These are phyloP conservation scores for Cladosporium oxysporum DNA, from an alignment of 2,329 filamentous ascomycete species.

Conservation along the genomic window DNA sequence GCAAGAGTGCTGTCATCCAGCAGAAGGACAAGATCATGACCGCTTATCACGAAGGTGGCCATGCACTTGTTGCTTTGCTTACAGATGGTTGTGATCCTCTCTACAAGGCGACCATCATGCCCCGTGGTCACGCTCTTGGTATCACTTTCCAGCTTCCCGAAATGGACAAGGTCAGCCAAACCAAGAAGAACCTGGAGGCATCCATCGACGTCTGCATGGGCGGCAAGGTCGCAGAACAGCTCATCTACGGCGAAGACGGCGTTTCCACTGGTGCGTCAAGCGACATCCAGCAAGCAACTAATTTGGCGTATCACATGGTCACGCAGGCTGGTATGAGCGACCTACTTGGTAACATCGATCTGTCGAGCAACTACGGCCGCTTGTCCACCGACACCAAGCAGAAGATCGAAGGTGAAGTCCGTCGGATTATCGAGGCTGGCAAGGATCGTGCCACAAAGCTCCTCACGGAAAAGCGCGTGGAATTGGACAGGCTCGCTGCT, in stretches of 20 bases:
- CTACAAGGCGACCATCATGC: slow-evolving; percentile 97
- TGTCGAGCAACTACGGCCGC: slow-evolving; percentile 74
- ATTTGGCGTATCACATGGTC: slow-evolving; percentile 82
- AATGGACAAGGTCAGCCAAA: slow-evolving; percentile 87
- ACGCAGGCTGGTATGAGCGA: slow-evolving; percentile 88
- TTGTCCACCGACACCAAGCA: slow-evolving; percentile 85
- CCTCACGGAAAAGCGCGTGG: slow-evolving; percentile 72
- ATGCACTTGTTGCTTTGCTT: slow-evolving; percentile 86
- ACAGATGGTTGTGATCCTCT: slow-evolving; percentile 73
- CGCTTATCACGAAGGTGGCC: slow-evolving; percentile 95
- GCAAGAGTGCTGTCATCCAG: slow-evolving; percentile 83
- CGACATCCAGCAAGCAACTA: slow-evolving; percentile 81
- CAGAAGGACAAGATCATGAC: slow-evolving; percentile 94
- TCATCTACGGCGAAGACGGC: slow-evolving; percentile 86
- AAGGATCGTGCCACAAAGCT: slow-evolving; percentile 72
- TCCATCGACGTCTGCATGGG: slow-evolving; percentile 79
- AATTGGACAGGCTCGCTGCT: slow-evolving; percentile 83
- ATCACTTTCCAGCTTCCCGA: slow-evolving; percentile 86
- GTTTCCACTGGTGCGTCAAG: slow-evolving; percentile 85
- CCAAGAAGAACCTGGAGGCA: slow-evolving; percentile 80
- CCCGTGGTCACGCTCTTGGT: slow-evolving; percentile 81
- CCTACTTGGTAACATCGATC: slow-evolving; percentile 85
- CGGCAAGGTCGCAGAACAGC: slow-evolving; percentile 86
- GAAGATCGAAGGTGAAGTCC: slow-evolving; percentile 85
- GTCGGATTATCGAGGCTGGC: slow-evolving; percentile 78